A percentile compares a stretch with the other conserved stretches of the same genome.
Evolutionary conservation across 1,284 basidiomycete genomes (phyloP).

Genomic region (Porogramme epimiltina): DNA sequence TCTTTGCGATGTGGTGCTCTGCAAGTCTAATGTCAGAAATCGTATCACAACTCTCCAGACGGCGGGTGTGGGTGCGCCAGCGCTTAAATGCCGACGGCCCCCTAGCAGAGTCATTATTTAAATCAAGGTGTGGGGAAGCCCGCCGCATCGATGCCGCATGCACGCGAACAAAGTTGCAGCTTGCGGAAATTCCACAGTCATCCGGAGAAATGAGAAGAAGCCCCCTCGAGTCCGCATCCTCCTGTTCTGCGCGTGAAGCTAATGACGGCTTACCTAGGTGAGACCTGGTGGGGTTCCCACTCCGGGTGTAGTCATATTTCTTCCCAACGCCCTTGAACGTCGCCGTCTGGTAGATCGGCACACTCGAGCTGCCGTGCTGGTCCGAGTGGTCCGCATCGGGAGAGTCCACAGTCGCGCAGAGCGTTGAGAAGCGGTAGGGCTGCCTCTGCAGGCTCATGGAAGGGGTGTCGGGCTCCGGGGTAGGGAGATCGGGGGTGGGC

Average conservation of each 20-base stretch:
- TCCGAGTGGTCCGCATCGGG: conserved; percentile 80
- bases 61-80: too few species aligned
- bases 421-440: conserved; percentile 81
- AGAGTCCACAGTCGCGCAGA: conserved; percentile 91
- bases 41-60: too few species aligned
- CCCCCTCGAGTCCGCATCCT: too few species aligned
- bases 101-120: too few species aligned
- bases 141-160: too few species aligned
- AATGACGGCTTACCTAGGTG: conserved; percentile 87
- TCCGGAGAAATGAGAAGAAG: too few species aligned
- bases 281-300: conserved; percentile 95
- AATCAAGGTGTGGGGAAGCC: too few species aligned
- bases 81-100: too few species aligned
- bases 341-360: conserved; percentile 97
- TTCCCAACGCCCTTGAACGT: conserved; percentile 97
- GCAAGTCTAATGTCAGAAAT: background rate
- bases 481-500: conserved; percentile 52
- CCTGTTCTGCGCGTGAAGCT: too few species aligned
- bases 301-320: conserved; percentile 92
- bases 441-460: conserved; percentile 50
- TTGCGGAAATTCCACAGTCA: too few species aligned
- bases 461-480: conserved; percentile 78
- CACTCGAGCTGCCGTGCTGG: conserved; percentile 91
- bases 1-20: conserved; percentile 96
- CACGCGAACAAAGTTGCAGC: too few species aligned